Base-by-base conservation (phyloP, 495 filamentous ascomycete genomes). In the Cercophora samala region DNA sequence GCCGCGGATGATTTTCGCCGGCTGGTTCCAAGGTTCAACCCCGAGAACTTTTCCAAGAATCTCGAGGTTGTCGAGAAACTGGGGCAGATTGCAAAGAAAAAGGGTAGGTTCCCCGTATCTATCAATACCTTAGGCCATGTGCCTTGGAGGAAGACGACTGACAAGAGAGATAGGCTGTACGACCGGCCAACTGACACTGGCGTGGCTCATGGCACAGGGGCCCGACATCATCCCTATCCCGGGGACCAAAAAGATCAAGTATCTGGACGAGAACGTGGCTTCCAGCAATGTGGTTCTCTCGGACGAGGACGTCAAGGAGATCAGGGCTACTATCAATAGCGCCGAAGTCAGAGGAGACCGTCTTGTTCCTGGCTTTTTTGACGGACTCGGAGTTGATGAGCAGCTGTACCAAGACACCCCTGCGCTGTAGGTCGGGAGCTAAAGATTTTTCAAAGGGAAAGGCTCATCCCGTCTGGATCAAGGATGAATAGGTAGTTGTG, bases 11-110 rank as follows among this genome's bases (percentile, higher is more conserved):
- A 91, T 58, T 68, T 69, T 29, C 67, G 67, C 37, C 62, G 65
- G 22, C 26, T 65, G 5, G 69, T 85, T 19, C 88, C 92, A 1
- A 83, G 87, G 26, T 97, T 92, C 81, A 80, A 84, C 67, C 82
- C 82, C 6, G 91, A 86, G 37, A 86, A 85, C 70, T 91, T 94
- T 74, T 78, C 85, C 63, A 81, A 87, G 62, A 96, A 96, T 77
- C 67, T 93, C 4, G 81, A 89, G 75, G 84, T 97, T 15, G 88
- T 90, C 19, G 72, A 81, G 5, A 83, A 88, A 66, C 75, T 96
- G 51, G 80, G 88, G 68, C 80, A 83, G 51, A 65, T 97, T 62
- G 91, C 93, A 3, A 69, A 78, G 68, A 79, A n/a, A 3, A 60
- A 66, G 37, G 37, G 37, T 46, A 46, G 15, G 37, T 17, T 46